Evolutionary conservation across 2,329 filamentous ascomycete genomes (phyloP).

Genomic region (Fusarium sublunatum): DNA sequence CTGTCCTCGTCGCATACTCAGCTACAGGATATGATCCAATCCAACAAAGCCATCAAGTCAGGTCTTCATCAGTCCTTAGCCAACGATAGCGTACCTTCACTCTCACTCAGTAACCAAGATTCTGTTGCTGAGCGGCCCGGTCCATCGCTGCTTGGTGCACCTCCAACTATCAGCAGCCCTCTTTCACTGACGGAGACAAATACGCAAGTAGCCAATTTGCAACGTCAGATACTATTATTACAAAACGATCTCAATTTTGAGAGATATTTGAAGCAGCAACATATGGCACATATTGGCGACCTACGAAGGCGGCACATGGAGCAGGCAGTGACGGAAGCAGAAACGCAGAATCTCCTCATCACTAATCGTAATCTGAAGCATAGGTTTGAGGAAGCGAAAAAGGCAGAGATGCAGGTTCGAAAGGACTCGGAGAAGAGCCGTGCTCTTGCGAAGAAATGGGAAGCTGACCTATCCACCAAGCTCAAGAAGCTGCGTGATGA

Average conservation of each 20-base stretch:
- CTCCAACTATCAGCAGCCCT: constrained; percentile 44
- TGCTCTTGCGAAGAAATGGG: constrained; percentile 80
- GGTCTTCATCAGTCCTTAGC: constrained; percentile 65
- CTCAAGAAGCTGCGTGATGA: constrained; percentile 75
- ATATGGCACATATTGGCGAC: constrained; percentile 83
- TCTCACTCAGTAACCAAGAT: constrained; percentile 63
- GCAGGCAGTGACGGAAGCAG: constrained; percentile 82
- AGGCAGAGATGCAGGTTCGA: constrained; percentile 74
- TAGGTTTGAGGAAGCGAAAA: constrained; percentile 78
- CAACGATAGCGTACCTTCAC: constrained; percentile 68
- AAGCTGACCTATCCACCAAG: constrained; percentile 75
- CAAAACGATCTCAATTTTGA: constrained; percentile 87
- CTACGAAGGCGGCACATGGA: constrained; percentile 78
- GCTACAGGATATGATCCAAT: constrained; percentile 69
- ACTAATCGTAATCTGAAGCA: constrained; percentile 79
- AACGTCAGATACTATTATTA: constrained; percentile 79
- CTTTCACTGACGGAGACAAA: constrained; percentile 50
- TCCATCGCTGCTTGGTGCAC: constrained; percentile 45
- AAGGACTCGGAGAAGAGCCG: constrained; percentile 79
- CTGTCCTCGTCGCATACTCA: constrained; percentile 65
- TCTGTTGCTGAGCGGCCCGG: constrained; percentile 55
- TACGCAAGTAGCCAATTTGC: constrained; percentile 66
- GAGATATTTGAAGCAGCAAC: constrained; percentile 84
- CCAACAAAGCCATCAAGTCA: constrained; percentile 68
- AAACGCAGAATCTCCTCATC: constrained; percentile 83